Percentiles rank a stretch among this genome's conserved stretches.
These are phyloP conservation scores for Cladosporium sp. DNA, from an alignment of 2,329 filamentous ascomycete genomes.

Conservation along the genomic window DNA sequence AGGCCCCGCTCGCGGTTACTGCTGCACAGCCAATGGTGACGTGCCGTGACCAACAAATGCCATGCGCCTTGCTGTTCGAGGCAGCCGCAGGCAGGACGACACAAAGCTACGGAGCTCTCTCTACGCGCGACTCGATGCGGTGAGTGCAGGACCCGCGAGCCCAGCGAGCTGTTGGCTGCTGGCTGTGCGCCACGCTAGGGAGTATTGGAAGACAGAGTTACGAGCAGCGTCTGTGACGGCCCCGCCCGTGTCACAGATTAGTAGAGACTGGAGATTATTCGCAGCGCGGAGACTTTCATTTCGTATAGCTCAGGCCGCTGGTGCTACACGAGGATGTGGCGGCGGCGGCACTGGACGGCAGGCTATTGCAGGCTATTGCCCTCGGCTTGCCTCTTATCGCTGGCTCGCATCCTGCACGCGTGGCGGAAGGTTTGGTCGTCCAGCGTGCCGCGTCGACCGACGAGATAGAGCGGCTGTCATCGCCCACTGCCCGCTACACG, in stretches of 20 bases:
- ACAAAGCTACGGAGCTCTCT: not conserved
- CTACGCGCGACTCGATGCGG: constrained; percentile 2
- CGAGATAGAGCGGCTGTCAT: no score
- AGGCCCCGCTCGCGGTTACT: constrained; percentile 6
- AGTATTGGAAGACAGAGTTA: constrained; percentile 10
- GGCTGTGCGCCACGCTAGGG: constrained; percentile 4
- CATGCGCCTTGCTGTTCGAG: not conserved
- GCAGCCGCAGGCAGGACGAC: not conserved
- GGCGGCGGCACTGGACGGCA: not conserved
- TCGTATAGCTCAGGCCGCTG: constrained; percentile 2
- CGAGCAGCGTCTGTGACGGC: constrained; percentile 4
- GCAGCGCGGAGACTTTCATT: not conserved
- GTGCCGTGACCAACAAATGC: not conserved
- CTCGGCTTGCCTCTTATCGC: not conserved
- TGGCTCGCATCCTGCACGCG: not conserved
- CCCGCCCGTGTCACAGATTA: constrained; percentile 12
- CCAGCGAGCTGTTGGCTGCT: not conserved
- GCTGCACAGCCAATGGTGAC: constrained; percentile 3
- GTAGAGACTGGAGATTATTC: constrained; percentile 7
- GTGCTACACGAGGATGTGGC: constrained; percentile 3
- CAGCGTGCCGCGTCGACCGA: not conserved
- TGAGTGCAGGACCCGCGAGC: not conserved
- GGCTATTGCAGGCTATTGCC: not conserved
- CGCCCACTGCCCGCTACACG: no score
- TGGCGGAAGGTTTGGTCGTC: not conserved